phyloP scores from a whole-genome alignment of 2,329 filamentous ascomycete genomes.

The Trichoderma sp. region DNA sequence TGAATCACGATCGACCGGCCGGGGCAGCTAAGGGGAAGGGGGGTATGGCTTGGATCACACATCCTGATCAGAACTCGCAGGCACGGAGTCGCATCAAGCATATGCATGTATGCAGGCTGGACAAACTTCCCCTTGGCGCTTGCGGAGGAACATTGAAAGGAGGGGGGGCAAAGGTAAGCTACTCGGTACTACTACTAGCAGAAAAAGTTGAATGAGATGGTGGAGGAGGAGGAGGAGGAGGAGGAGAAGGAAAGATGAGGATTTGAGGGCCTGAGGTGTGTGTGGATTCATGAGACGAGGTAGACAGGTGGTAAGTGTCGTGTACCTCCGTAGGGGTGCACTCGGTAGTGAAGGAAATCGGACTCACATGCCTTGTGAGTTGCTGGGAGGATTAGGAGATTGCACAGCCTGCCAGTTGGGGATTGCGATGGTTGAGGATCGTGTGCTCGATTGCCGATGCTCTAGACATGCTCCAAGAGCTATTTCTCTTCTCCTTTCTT shows the following conservation, averaged over 20 bases:
- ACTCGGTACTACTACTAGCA: conserved; percentile 8
- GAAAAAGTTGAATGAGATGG: conserved; percentile 2
- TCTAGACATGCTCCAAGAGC: conserved; percentile 20
- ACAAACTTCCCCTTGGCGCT: conserved; percentile 28
- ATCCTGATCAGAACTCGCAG: conserved; percentile 23
- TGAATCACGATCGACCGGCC: conserved; percentile 19
- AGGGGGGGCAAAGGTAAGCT: conserved; percentile 13
- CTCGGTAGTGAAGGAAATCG: background rate
- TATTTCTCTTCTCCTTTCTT: background rate
- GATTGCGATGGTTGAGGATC: background rate
- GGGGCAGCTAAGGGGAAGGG: conserved; percentile 6
- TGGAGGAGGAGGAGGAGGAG: conserved; percentile 10
- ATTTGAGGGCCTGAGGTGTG: conserved; percentile 6
- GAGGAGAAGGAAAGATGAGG: background rate
- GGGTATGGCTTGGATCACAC: background rate
- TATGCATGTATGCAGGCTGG: conserved; percentile 23
- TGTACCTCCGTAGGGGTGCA: conserved; percentile 5
- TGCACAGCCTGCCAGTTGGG: background rate
- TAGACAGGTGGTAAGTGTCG: conserved; percentile 10
- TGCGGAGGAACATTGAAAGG: conserved; percentile 8
- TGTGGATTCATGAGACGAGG: conserved; percentile 9
- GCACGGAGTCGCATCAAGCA: conserved; percentile 24
- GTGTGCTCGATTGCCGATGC: background rate
- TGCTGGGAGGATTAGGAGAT: conserved; percentile 7
- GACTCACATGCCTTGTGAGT: conserved; percentile 2